Evolutionary conservation across 208 protist species (phyloP).

Genomic region (Leishmania lainsoni): DNA sequence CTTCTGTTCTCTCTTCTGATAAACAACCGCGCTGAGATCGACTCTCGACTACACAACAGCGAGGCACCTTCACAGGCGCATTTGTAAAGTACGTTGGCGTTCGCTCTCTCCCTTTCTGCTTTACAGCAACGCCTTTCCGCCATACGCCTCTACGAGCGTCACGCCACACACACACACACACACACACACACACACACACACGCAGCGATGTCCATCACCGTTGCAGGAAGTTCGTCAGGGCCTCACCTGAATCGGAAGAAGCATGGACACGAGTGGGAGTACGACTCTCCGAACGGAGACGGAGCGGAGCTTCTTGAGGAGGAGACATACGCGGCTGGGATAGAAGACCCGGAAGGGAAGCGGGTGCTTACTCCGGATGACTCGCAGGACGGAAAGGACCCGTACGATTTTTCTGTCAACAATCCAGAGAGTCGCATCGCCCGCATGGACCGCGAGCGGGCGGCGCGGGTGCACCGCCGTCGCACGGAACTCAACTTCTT

Average conservation of each 20-base stretch:
- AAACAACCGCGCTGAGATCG: background rate
- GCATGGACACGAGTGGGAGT: constrained; percentile 18
- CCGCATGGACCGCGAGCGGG: constrained; percentile 38
- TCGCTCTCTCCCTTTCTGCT: background rate
- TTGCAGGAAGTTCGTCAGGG: background rate
- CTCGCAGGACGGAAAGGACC: background rate
- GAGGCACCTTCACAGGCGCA: background rate
- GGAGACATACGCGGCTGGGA: constrained; percentile 1
- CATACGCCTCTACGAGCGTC: background rate
- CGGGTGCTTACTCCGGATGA: background rate
- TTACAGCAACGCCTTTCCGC: background rate
- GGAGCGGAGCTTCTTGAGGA: constrained; percentile 36
- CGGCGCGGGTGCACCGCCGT: constrained; percentile 38
- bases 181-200: background rate
- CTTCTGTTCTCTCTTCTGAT: background rate
- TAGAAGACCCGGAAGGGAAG: background rate
- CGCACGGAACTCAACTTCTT: constrained; percentile 31
- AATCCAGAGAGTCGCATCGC: constrained; percentile 33
- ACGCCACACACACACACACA: background rate
- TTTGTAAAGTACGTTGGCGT: background rate
- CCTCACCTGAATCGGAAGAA: background rate
- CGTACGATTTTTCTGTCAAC: background rate
- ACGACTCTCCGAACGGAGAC: constrained; percentile 28
- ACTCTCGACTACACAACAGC: background rate
- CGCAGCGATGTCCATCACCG: background rate